These are phyloP conservation scores for Talaromyces atroroseus DNA, from an alignment of 2,329 filamentous ascomycete genomes.

Conservation along the genomic window DNA sequence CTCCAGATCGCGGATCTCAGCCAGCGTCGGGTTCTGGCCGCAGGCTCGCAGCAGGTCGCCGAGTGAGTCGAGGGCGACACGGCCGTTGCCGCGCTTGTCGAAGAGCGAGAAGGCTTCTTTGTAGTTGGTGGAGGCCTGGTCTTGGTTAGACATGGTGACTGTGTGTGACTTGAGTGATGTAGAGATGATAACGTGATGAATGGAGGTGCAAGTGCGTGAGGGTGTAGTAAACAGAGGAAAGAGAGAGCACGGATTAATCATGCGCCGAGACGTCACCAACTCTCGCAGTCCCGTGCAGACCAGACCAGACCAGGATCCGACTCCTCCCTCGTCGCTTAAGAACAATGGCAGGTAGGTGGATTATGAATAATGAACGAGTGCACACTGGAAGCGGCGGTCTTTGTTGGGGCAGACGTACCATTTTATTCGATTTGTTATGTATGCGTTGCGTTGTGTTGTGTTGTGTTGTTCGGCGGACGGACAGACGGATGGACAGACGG, in stretches of 20 bases:
- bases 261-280: slow-evolving; percentile 6
- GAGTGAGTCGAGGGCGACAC: slow-evolving; percentile 77
- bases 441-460: too few species aligned
- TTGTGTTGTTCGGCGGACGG: too few species aligned
- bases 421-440: too few species aligned
- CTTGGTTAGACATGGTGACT: slow-evolving; percentile 24
- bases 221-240: neutral
- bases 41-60: slow-evolving; percentile 94
- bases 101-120: slow-evolving; percentile 99
- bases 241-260: slow-evolving; percentile 6
- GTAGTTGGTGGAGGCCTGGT: slow-evolving; percentile 86
- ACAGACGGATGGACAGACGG: neutral
- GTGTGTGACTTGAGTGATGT: slow-evolving; percentile 3
- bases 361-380: too few species aligned
- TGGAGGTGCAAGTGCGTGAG: too few species aligned
- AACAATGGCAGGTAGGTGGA: too few species aligned
- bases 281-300: too few species aligned
- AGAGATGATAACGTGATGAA: too few species aligned
- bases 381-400: too few species aligned
- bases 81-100: slow-evolving; percentile 97
- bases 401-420: too few species aligned
- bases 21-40: slow-evolving; percentile 92
- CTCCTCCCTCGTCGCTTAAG: neutral
- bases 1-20: slow-evolving; percentile 89
- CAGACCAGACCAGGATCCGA: neutral